phyloP scores from a whole-genome alignment of 257 asterid genomes.

The Agastache rugosa region DNA sequence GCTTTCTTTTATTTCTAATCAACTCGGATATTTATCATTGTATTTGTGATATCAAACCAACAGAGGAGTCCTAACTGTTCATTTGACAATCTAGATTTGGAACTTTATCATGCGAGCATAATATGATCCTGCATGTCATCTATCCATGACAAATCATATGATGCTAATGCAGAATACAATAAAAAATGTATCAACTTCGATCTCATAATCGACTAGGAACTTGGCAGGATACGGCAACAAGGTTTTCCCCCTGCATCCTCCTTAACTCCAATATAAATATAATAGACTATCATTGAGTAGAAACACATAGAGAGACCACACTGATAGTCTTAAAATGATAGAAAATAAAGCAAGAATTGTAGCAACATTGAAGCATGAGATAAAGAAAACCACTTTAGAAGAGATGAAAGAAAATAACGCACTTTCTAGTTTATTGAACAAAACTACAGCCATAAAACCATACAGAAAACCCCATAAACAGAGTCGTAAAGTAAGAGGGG shows the following conservation, averaged over 20 bases:
- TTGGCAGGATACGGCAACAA: not conserved
- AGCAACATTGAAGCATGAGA: not conserved
- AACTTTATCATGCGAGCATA: constrained; percentile 9
- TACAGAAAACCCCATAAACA: not conserved
- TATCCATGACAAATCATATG: constrained; percentile 4
- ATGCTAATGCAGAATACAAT: not conserved
- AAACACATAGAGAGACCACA: not conserved
- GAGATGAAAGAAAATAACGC: not conserved
- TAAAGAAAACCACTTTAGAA: not conserved
- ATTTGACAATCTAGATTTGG: constrained; percentile 6
- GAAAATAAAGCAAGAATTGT: not conserved
- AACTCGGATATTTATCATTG: not conserved
- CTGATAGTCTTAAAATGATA: not conserved
- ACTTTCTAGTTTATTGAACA: not conserved
- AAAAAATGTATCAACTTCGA: not conserved
- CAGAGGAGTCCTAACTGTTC: not conserved
- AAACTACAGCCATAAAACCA: not conserved
- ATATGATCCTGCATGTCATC: not conserved
- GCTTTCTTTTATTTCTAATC: not conserved
- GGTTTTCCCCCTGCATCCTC: not conserved
- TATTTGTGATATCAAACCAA: not conserved
- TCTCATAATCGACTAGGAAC: not conserved
- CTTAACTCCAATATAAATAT: not conserved
- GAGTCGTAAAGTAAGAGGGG: constrained; percentile 10
- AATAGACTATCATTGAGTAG: not conserved